Conservation (phyloP, 768 basidiomycete species). For the Lepiota venenata region DNA sequence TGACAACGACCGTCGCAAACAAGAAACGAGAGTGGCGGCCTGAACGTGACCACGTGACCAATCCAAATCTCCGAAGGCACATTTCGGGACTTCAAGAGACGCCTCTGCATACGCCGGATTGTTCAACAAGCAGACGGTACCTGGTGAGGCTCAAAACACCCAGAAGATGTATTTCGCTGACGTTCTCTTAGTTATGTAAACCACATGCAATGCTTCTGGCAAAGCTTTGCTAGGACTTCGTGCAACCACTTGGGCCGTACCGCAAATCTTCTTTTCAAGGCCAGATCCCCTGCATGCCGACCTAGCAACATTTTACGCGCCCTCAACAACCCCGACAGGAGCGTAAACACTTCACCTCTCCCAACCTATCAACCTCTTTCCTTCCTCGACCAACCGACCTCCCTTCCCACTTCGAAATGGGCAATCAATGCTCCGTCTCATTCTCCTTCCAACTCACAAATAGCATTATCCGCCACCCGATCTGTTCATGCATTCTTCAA, state of each 20-base stretch:
- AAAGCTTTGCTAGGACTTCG: conserved; percentile 44
- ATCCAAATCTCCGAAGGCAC: background rate
- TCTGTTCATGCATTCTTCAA: conserved; percentile 47
- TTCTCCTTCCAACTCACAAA: conserved; percentile 15
- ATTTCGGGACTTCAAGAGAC: conserved; percentile 1
- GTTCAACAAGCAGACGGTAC: background rate
- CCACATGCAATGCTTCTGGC: conserved; percentile 73
- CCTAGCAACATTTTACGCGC: background rate
- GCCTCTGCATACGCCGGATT: background rate
- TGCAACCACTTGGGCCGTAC: conserved; percentile 13
- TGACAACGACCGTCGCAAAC: conserved; percentile 1
- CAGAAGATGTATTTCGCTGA: background rate
- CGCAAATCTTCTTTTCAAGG: conserved; percentile 11
- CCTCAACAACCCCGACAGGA: background rate
- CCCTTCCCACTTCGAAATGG: background rate
- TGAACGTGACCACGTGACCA: conserved; percentile 4
- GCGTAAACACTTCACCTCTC: background rate
- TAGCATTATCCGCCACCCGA: conserved; percentile 37
- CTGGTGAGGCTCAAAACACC: background rate
- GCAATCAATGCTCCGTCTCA: background rate
- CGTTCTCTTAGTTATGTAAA: conserved; percentile 46
- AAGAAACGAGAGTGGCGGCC: background rate
- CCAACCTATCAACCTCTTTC: background rate
- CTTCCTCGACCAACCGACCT: background rate
- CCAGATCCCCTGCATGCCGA: background rate